phyloP scores from a whole-genome alignment of 345 rosid genomes.

The Abelmoschus esculentus region DNA sequence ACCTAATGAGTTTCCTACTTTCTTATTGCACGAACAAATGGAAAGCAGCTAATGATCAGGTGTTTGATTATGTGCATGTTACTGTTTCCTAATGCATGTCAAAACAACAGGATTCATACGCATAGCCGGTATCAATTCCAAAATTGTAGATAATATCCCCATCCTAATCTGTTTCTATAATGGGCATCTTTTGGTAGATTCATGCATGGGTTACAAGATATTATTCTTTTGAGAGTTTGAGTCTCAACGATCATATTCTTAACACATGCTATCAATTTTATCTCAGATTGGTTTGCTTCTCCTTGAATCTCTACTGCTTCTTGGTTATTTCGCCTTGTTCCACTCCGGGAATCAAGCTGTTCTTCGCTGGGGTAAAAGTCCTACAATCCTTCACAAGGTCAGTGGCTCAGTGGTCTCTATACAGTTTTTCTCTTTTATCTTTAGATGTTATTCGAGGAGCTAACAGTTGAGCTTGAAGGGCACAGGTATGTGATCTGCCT shows the following conservation, averaged over 20 bases:
- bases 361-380: constrained; percentile 76
- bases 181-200: neutral
- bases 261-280: neutral
- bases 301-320: constrained; percentile 57
- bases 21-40: constrained; percentile 70
- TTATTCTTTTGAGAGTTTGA: neutral
- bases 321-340: constrained; percentile 60
- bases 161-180: neutral
- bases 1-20: constrained; percentile 67
- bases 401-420: constrained; percentile 27
- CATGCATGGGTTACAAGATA: neutral
- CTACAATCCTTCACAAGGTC: constrained; percentile 78
- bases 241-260: neutral
- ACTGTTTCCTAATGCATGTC: neutral
- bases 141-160: neutral
- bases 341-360: constrained; percentile 69
- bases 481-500: constrained; percentile 77
- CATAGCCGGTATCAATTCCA: neutral
- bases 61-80: constrained; percentile 18
- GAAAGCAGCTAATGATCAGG: constrained; percentile 62
- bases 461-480: constrained; percentile 19
- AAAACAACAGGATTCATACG: neutral
- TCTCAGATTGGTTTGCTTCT: constrained; percentile 58
- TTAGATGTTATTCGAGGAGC: constrained; percentile 5
- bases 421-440: neutral